Evolutionary conservation across 1,284 basidiomycete genomes (phyloP), one percentile per base, ranked within the genome.

Genomic region (Malassezia obtusa): DNA sequence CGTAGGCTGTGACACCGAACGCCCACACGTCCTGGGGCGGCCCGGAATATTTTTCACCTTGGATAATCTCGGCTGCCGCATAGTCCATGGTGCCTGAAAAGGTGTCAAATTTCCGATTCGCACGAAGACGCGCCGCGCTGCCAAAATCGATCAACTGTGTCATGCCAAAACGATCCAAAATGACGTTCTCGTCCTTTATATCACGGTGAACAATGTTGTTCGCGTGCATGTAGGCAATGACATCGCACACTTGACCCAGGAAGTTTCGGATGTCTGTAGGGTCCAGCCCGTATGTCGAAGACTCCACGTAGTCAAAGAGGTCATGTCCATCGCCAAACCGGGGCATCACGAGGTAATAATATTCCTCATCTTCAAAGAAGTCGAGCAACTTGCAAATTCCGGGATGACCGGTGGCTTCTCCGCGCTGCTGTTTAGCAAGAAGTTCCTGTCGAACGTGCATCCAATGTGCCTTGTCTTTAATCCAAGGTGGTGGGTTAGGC

Each of bases 1-100:
- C 94, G 73, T 91, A 98, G 11, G 85, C 88, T 15, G 98, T 88
- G 11, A 96, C 90, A n/a, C 92, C 92, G 53, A 94, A 86, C 0
- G 92, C 92, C 92, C 92, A 98, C 0, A 98, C 84, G 65, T 98
- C 92, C 76, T 96, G 91, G 71, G 92, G 89, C 74, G 91, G 92
- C 37, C 92, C 92, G 50, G 85, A 80, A 73, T 98, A 98, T 57
- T 87, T 83, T 71, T 94, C 89, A 10, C 92, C 92, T 19, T 88
- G 84, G 45, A 98, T 76, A 55, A 98, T 96, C 76, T 98, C 92
- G 33, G 94, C 92, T 1, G 88, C 89, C 26, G 92, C 94, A 68
- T 96, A 98, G 75, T 65, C 75, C 64, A 61, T 56, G 82, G 88
- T 90, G 77, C 88, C 88, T 63, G 85, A 88, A 76, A 95, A 95